Conservation (phyloP, 2,329 filamentous ascomycete species). For the Colletotrichum sp. region DNA sequence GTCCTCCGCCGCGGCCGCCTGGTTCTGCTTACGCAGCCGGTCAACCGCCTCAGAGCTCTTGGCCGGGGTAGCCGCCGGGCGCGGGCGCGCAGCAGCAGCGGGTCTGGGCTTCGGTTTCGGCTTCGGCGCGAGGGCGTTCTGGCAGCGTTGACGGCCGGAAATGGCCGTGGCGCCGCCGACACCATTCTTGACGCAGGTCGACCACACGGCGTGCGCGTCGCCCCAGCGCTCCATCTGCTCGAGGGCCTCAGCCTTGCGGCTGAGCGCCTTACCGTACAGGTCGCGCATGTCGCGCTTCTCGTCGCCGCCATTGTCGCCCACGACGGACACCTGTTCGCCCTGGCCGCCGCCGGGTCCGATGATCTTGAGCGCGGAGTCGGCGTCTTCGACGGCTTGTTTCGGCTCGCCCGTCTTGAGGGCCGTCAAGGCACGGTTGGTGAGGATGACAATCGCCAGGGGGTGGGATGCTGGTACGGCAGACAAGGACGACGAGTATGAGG, state of each 20-base stretch:
- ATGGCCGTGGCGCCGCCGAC: slow-evolving; percentile 85
- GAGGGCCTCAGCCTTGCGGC: slow-evolving; percentile 92
- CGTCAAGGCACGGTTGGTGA: slow-evolving; percentile 90
- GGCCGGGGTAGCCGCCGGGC: slow-evolving; percentile 46
- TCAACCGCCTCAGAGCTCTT: slow-evolving; percentile 78
- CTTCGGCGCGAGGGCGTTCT: slow-evolving; percentile 80
- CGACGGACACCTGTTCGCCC: slow-evolving; percentile 77
- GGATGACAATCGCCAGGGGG: slow-evolving; percentile 84
- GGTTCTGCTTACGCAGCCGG: slow-evolving; percentile 81
- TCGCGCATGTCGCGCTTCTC: slow-evolving; percentile 86
- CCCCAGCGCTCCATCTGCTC: slow-evolving; percentile 95
- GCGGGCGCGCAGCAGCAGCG: slow-evolving; percentile 33
- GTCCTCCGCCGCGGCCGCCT: slow-evolving; percentile 83
- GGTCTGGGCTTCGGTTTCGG: slow-evolving; percentile 51
- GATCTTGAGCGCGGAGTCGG: slow-evolving; percentile 77
- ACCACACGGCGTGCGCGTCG: slow-evolving; percentile 83
- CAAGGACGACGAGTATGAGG: slow-evolving; percentile 80
- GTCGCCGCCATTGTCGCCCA: slow-evolving; percentile 57
- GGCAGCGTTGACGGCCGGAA: slow-evolving; percentile 86
- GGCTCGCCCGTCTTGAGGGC: slow-evolving; percentile 91
- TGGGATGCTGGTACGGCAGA: slow-evolving; percentile 76
- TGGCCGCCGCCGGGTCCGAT: slow-evolving; percentile 83
- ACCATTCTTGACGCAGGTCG: slow-evolving; percentile 79
- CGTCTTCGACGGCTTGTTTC: slow-evolving; percentile 83
- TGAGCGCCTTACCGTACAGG: slow-evolving; percentile 90